phyloP scores from a whole-genome alignment of 139 green algal genomes.

The Coccomyxa sp. region DNA sequence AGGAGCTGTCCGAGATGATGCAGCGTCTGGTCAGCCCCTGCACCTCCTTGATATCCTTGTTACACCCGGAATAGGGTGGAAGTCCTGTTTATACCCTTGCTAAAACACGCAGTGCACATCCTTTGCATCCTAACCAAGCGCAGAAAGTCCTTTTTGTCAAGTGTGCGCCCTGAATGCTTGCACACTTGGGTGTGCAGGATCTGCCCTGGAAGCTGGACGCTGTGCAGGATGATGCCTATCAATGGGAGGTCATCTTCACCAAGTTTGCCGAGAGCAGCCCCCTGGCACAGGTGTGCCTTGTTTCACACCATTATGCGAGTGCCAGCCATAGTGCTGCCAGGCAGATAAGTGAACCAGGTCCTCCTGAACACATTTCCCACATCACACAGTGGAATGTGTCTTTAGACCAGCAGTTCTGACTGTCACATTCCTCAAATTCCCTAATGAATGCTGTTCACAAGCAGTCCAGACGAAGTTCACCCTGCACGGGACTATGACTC shows the following conservation, averaged over 20 bases:
- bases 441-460: not conserved
- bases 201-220: conserved; percentile 20
- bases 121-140: not conserved
- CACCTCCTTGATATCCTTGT: conserved; percentile 13
- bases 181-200: not conserved
- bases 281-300: conserved; percentile 36
- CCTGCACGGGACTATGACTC: not conserved
- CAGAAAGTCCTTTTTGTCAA: no score
- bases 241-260: conserved; percentile 62
- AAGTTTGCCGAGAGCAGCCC: conserved; percentile 33
- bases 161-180: no score
- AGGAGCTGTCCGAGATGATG: conserved; percentile 61
- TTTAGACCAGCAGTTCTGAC: not conserved
- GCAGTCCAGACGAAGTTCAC: not conserved
- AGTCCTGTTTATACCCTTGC: not conserved
- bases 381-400: not conserved
- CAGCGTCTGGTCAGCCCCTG: conserved; percentile 1
- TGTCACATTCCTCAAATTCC: not conserved
- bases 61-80: not conserved
- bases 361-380: not conserved
- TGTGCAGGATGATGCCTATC: conserved; percentile 56
- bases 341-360: not conserved
- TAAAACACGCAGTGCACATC: not conserved
- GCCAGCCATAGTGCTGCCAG: not conserved
- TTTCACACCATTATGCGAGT: not conserved